These are phyloP conservation scores for Marasmius fiardii DNA, from an alignment of 1,284 basidiomycete genomes.

Conservation along the genomic window DNA sequence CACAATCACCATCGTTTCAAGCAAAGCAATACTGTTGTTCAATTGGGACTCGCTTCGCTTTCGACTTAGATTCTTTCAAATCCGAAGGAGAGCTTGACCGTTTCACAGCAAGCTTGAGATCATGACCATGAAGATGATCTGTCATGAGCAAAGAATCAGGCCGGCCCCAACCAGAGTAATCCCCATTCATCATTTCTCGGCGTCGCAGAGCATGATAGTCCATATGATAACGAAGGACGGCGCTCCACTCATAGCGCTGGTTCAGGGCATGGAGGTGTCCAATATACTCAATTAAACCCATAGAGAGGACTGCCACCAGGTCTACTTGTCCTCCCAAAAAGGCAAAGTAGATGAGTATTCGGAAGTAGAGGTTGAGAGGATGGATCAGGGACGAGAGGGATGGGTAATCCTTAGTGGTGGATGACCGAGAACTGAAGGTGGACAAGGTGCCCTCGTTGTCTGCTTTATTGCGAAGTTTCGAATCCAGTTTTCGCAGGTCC, in stretches of 20 bases:
- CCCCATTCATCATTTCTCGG: constrained; percentile 2
- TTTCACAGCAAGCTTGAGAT: not conserved
- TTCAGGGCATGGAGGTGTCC: constrained; percentile 1
- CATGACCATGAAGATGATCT: not conserved
- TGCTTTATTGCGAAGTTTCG: not conserved
- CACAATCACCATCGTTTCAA: too few species aligned
- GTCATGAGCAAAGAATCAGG: not conserved
- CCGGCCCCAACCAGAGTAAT: constrained; percentile 3
- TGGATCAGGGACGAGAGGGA: not conserved
- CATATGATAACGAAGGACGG: constrained; percentile 7
- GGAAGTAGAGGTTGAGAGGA: too few species aligned
- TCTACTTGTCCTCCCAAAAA: too few species aligned
- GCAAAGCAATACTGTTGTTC: too few species aligned
- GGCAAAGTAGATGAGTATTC: too few species aligned
- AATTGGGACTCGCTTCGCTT: too few species aligned
- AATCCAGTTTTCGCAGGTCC: constrained; percentile 1
- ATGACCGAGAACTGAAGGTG: not conserved
- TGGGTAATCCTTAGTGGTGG: not conserved
- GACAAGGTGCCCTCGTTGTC: not conserved
- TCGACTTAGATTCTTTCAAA: not conserved
- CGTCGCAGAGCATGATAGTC: not conserved
- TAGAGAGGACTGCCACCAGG: too few species aligned
- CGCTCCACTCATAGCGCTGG: not conserved
- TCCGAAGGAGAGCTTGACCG: not conserved
- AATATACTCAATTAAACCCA: not conserved